phyloP scores from a whole-genome alignment of 805 yeast species.

The Cyberlindnera xishuangbannaensis region DNA sequence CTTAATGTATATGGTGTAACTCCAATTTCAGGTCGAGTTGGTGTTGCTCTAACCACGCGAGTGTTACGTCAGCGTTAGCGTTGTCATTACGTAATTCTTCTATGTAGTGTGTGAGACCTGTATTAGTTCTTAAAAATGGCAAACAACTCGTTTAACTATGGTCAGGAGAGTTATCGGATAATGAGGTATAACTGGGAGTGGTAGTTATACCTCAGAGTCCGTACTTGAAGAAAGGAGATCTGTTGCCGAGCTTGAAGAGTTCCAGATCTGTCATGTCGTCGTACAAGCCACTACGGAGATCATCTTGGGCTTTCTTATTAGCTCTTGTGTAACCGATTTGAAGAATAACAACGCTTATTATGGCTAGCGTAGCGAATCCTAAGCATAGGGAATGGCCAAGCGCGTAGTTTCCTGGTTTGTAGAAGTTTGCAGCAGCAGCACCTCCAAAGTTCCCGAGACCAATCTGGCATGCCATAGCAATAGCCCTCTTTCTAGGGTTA shows the following conservation, averaged over 20 bases:
- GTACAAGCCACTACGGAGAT: conserved; percentile 28
- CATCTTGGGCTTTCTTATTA: conserved; percentile 24
- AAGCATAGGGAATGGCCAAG: conserved; percentile 31
- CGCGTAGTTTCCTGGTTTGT: conserved; percentile 25
- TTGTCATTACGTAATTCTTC: too few relatives aligned
- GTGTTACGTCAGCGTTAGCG: too few relatives aligned
- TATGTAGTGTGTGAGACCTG: too few relatives aligned
- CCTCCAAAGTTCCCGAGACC: conserved; percentile 36
- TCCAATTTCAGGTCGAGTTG: too few relatives aligned
- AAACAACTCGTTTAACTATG: too few relatives aligned
- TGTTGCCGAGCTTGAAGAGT: conserved; percentile 37
- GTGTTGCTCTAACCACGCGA: too few relatives aligned
- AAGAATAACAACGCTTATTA: conserved; percentile 19
- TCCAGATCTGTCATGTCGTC: conserved; percentile 26
- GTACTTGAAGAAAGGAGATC: conserved; percentile 36
- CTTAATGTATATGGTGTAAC: too few relatives aligned
- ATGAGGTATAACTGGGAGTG: too few relatives aligned
- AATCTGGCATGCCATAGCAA: conserved; percentile 35
- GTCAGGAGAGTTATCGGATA: too few relatives aligned
- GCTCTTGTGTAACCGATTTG: conserved; percentile 22
- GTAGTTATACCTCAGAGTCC: too few relatives aligned
- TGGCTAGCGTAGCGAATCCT: conserved; percentile 30
- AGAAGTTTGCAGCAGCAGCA: conserved; percentile 31
- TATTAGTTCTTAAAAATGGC: too few relatives aligned
- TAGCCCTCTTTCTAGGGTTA: conserved; percentile 32